Evolutionary conservation across 805 yeast genomes (phyloP).

Genomic region (Cyberlindnera saturnus): DNA sequence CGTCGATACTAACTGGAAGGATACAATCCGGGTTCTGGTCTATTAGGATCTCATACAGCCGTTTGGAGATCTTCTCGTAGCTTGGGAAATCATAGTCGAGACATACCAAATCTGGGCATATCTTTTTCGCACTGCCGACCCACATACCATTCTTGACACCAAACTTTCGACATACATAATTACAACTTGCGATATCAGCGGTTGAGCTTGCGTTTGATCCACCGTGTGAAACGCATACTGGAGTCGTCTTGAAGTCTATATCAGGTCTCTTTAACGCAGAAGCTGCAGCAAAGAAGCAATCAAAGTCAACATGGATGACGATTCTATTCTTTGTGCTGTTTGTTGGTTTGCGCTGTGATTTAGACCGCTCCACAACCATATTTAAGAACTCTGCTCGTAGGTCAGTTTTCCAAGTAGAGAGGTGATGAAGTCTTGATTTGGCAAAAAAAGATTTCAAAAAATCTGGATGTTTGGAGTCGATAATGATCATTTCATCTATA

Average conservation of each 20-base stretch:
- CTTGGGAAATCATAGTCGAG: conserved; percentile 69
- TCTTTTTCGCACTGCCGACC: conserved; percentile 56
- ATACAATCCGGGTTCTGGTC: conserved; percentile 29
- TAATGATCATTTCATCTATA: conserved; percentile 5
- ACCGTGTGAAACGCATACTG: conserved; percentile 58
- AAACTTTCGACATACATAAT: conserved; percentile 72
- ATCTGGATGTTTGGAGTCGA: conserved; percentile 71
- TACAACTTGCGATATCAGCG: conserved; percentile 89
- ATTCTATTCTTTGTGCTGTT: conserved; percentile 15
- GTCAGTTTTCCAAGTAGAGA: conserved; percentile 81
- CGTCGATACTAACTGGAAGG: conserved; percentile 87
- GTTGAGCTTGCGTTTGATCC: conserved; percentile 28
- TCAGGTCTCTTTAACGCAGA: conserved; percentile 56
- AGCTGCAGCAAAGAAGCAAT: conserved; percentile 88
- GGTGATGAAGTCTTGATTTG: conserved; percentile 80
- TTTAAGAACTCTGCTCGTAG: conserved; percentile 55
- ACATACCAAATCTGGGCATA: conserved; percentile 61
- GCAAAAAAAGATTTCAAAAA: conserved; percentile 68
- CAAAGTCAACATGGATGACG: conserved; percentile 84
- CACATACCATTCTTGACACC: conserved; percentile 92
- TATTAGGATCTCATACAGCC: conserved; percentile 56
- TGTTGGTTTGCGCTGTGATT: conserved; percentile 5
- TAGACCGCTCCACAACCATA: conserved; percentile 31
- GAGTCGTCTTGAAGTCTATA: conserved; percentile 40
- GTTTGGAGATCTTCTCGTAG: conserved; percentile 60